Evolutionary conservation across 257 asterid genomes (phyloP).

Genomic region (Perilla frutescens): DNA sequence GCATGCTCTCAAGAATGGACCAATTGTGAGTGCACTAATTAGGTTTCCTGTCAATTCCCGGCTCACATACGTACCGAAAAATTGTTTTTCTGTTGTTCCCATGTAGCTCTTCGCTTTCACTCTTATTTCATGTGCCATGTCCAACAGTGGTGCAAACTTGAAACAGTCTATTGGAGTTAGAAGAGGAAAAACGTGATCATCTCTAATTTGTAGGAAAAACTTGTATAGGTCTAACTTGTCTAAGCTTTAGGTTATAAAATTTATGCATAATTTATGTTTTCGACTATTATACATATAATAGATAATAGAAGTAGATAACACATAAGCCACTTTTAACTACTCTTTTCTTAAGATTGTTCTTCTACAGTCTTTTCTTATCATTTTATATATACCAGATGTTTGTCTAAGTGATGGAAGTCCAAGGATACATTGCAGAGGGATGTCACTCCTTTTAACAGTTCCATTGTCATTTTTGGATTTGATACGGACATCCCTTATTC

Average conservation of each 20-base stretch:
- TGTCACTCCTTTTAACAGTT: constrained; percentile 2
- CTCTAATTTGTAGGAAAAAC: too few relatives aligned
- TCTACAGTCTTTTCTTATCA: neutral
- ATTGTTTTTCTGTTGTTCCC: constrained; percentile 7
- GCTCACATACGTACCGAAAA: constrained; percentile 8
- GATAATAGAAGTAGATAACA: neutral
- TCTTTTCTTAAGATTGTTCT: neutral
- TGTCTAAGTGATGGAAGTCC: neutral
- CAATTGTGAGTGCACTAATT: constrained; percentile 71
- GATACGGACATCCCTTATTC: neutral
- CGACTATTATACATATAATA: neutral
- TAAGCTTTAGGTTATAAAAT: neutral
- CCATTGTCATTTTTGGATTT: neutral
- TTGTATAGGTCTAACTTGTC: too few relatives aligned
- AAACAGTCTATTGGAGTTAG: constrained; percentile 10
- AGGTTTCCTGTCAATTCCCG: constrained; percentile 5
- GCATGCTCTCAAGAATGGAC: constrained; percentile 91
- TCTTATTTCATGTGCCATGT: constrained; percentile 13
- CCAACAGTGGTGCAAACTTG: constrained; percentile 12
- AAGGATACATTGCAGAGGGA: neutral
- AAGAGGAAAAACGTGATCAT: neutral
- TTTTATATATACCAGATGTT: neutral
- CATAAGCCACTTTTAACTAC: neutral
- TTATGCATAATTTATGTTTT: constrained; percentile 22
- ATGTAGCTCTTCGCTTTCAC: neutral